Conservation (phyloP, 768 basidiomycete species). For the Boletus rex-veris region DNA sequence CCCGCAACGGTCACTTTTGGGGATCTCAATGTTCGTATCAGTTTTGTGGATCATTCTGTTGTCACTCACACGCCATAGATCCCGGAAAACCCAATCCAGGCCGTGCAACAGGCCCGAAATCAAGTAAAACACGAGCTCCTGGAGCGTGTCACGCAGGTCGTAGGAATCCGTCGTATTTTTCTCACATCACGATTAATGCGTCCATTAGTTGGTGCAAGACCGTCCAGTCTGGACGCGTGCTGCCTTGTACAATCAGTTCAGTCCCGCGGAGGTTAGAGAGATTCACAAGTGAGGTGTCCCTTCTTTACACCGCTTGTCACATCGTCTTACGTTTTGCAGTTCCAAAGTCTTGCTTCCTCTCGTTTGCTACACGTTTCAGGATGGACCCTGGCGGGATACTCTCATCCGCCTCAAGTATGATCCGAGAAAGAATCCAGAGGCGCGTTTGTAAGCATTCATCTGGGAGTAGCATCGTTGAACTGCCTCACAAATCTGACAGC, state of each 20-base stretch:
- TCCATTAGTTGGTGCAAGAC: slow-evolving; percentile 58
- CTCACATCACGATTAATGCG: slow-evolving; percentile 7
- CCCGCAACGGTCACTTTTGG: slow-evolving; percentile 67
- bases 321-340: slow-evolving; percentile 38
- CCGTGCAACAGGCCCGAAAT: slow-evolving; percentile 57
- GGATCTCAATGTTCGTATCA: slow-evolving; percentile 43
- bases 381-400: slow-evolving; percentile 93
- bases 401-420: slow-evolving; percentile 87
- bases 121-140: slow-evolving; percentile 55
- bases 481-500: slow-evolving; percentile 40
- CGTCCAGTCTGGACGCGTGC: slow-evolving; percentile 90
- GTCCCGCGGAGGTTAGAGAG: slow-evolving; percentile 60
- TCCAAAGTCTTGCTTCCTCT: slow-evolving; percentile 79
- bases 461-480: neutral
- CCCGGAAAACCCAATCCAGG: slow-evolving; percentile 60
- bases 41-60: neutral
- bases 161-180: neutral
- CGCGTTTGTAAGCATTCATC: slow-evolving; percentile 63
- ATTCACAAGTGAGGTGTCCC: slow-evolving; percentile 62
- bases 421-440: slow-evolving; percentile 68
- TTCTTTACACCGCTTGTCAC: neutral
- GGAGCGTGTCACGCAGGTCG: slow-evolving; percentile 52
- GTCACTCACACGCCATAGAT: slow-evolving; percentile 38
- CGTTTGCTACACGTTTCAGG: slow-evolving; percentile 84
- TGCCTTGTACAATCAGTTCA: slow-evolving; percentile 81